phyloP scores from a whole-genome alignment of 352 stramenopile genomes.

The Chrysophaeum taylorii region DNA sequence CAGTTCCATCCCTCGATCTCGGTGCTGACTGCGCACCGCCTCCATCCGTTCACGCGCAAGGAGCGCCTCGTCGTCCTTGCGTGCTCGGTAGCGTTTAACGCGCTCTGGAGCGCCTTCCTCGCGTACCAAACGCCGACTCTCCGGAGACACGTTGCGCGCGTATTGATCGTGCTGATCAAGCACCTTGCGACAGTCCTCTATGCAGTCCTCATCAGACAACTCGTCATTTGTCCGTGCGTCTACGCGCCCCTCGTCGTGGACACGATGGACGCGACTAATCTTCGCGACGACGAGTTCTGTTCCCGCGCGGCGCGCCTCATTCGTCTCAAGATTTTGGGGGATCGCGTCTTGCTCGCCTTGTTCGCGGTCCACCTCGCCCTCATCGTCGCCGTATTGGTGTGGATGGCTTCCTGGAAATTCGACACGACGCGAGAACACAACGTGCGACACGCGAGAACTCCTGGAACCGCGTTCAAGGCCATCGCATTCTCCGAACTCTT shows the following conservation, averaged over 20 bases:
- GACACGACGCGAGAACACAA: no score
- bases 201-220: conserved; percentile 2
- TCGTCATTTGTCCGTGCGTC: conserved; percentile 9
- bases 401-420: neutral
- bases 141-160: no score
- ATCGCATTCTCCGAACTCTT: neutral
- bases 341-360: neutral
- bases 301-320: neutral
- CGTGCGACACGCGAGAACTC: neutral
- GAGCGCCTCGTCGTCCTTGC: neutral
- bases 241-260: neutral
- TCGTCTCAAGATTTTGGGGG: neutral
- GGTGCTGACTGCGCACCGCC: neutral
- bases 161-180: neutral
- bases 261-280: neutral
- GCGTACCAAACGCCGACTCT: no score
- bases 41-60: neutral
- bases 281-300: neutral
- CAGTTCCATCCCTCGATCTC: neutral
- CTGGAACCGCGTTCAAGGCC: neutral
- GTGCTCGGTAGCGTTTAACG: neutral
- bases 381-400: neutral
- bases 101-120: neutral
- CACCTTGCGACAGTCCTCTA: neutral
- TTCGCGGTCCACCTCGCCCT: neutral